Conservation (phyloP, 2,329 filamentous ascomycete species). For the Cytospora piceicola region DNA sequence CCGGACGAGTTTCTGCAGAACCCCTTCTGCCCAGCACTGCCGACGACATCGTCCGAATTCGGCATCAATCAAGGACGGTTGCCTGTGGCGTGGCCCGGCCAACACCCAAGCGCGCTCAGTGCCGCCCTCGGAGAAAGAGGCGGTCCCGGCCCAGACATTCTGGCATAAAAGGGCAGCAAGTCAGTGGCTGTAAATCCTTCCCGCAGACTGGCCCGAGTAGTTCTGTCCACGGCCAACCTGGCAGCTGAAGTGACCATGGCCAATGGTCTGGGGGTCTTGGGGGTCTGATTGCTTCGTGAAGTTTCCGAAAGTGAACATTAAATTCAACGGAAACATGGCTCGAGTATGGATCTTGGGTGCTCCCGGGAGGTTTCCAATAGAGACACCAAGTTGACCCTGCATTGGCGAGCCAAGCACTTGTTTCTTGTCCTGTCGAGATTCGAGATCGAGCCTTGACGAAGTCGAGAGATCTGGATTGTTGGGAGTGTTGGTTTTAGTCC, state of each 20-base stretch:
- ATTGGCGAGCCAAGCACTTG: constrained; percentile 15
- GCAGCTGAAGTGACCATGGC: background rate
- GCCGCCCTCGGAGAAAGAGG: no score
- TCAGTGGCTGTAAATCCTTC: background rate
- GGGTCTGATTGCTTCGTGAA: background rate
- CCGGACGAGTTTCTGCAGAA: constrained; percentile 15
- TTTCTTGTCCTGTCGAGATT: background rate
- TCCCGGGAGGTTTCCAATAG: no score
- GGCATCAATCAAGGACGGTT: background rate
- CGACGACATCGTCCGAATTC: background rate
- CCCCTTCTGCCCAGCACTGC: background rate
- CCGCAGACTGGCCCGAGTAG: background rate
- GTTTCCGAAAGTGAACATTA: background rate
- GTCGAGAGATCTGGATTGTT: background rate
- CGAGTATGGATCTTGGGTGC: no score
- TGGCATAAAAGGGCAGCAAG: background rate
- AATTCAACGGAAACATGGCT: background rate
- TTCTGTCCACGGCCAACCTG: background rate
- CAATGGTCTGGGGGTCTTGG: no score
- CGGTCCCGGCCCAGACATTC: no score
- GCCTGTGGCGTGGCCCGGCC: constrained; percentile 1
- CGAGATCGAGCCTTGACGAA: background rate
- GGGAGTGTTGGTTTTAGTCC: background rate
- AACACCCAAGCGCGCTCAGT: no score
- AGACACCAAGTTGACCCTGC: background rate